Evolutionary conservation across 106 monocot species (phyloP), one percentile per base, ranked within the genome.

Genomic region (Cymbidium sinense): DNA sequence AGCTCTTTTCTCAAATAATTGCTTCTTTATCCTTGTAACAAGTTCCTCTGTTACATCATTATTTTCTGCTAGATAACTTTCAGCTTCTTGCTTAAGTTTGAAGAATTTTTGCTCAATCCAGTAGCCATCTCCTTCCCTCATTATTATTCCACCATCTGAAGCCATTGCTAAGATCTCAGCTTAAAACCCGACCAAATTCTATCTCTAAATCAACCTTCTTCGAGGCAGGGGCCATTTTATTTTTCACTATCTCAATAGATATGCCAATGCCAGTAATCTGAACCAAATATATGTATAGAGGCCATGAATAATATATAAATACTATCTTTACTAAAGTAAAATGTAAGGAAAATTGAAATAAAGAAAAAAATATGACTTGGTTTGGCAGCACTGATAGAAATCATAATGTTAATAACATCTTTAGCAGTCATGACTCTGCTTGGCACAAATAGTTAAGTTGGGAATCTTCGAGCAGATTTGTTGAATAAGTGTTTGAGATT

Each of bases 111-210:
- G 87, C 36, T 89, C 76, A 78, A 96, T 93, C 86, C 86, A 88
- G 39, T 87, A 93, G 9, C 89, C 84, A 75, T 75, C 73, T 27
- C 78, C 83, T 77, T 93, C 84, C 47, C 85, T 91, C 55, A 76
- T 21, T 30, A 93, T 70, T 34, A 93, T 65, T 55, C 85, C 89
- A 83, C 85, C 84, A 29, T 81, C 34, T 77, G 79, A 85, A 70
- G 93, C 93, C 83, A 93, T 83, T 70, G 88, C 83, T 78, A 96
- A 78, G 19, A 96, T 41, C 75, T 96, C 96, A 20, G 87, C 83
- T 84, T 93, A 96, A 75, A 7, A 91, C 93, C 64, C 81, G 84
- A 27, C 96, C 87, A 86, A 93, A 96, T 89, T 82, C 82, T 50
- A 93, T 85, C 34, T 86, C 80, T 30, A 96, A 43, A 30, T 67